Evolutionary conservation across 2,329 filamentous ascomycete species (phyloP).

Genomic region (Colletotrichum tropicale): DNA sequence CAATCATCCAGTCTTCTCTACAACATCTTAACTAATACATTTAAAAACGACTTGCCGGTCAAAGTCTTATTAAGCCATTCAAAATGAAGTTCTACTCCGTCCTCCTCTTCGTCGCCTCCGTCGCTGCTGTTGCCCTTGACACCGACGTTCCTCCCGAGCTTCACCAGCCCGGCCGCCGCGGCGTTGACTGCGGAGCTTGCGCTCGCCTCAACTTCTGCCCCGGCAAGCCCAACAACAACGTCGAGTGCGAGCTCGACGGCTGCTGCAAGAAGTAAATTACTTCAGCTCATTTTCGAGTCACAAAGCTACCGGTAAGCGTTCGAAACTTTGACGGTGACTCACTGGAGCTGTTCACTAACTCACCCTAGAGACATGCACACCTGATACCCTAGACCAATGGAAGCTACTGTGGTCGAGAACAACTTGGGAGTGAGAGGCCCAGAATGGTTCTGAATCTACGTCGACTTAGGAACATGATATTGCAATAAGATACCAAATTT

Average conservation of each 20-base stretch:
- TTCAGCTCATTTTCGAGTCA: neutral
- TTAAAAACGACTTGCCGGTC: neutral
- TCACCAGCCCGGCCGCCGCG: constrained; percentile 7
- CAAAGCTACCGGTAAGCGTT: neutral
- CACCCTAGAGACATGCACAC: neutral
- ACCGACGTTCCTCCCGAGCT: neutral
- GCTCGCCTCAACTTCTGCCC: constrained; percentile 8
- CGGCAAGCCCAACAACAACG: constrained; percentile 9
- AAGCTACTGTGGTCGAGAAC: neutral
- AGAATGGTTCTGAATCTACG: neutral
- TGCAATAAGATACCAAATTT: neutral
- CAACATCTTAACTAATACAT: neutral
- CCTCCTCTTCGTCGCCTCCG: constrained; percentile 4
- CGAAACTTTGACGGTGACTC: neutral
- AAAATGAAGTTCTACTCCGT: constrained; percentile 12
- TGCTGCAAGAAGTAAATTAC: neutral
- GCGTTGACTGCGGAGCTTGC: constrained; percentile 6
- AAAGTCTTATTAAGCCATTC: neutral
- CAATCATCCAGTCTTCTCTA: neutral
- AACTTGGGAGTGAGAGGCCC: neutral
- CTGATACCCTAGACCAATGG: neutral
- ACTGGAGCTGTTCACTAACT: neutral
- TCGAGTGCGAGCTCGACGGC: constrained; percentile 8
- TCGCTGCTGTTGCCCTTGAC: constrained; percentile 8
- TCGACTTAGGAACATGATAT: neutral